Conservation (phyloP, 305 asterid species). For the Ilex paraguariensis region DNA sequence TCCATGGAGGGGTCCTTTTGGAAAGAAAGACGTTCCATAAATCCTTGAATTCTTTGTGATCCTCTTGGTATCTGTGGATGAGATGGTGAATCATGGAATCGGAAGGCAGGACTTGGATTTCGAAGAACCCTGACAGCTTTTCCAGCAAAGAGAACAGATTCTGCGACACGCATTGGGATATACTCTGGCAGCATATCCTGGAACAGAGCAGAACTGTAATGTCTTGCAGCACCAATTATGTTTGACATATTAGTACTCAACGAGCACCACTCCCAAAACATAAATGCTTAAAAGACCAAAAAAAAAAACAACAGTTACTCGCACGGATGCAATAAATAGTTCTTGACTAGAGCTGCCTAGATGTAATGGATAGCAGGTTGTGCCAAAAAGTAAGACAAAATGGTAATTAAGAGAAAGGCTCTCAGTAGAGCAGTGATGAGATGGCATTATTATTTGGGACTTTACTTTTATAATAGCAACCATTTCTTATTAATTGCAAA, state of each 20-base stretch:
- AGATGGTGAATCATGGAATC: conserved; percentile 40
- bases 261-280: background rate
- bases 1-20: conserved; percentile 52
- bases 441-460: no score
- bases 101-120: conserved; percentile 76
- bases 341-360: no score
- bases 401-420: no score
- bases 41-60: conserved; percentile 59
- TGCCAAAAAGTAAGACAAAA: no score
- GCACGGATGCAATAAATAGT: no score
- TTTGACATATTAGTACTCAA: background rate
- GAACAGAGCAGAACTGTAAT: conserved; percentile 16
- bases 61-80: conserved; percentile 66
- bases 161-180: conserved; percentile 73
- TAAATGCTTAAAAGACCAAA: background rate
- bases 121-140: conserved; percentile 96
- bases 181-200: conserved; percentile 99
- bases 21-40: conserved; percentile 27
- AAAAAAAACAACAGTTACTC: no score
- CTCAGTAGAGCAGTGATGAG: no score
- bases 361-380: no score
- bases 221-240: background rate
- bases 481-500: no score
- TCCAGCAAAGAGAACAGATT: conserved; percentile 92
- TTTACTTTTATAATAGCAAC: no score